Base-by-base conservation (phyloP, 768 basidiomycete genomes). In the Lactarius quietus region DNA sequence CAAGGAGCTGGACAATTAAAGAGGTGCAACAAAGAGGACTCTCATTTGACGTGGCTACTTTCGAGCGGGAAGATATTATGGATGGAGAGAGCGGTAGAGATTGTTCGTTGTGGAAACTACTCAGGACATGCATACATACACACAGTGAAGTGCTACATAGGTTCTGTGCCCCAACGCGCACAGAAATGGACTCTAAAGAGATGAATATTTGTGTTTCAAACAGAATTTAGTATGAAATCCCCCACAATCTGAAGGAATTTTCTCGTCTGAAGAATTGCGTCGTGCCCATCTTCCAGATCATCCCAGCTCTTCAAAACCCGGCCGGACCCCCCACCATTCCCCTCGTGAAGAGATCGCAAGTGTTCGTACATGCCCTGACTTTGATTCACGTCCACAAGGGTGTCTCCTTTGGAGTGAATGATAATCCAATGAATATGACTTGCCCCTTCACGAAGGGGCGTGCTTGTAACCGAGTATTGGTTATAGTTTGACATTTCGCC, bases 351-450 rank as follows among this genome's bases (percentile, higher is more conserved):
- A 28, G 71, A 65, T 48, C 66, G 70, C n/a, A 94, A 78, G 69
- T 82, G 86, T 0, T 75, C 73, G 66, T 82, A 80, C 78, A 93
- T 89, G 17, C 70, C 74, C 57, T 84, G 74, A 70, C 86, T 86
- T 76, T 94, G 92, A 23, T 74, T 68, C 18, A 75, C 60, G 70
- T 93, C 84, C 26, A 94, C 81, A 41, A 90, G 80, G 3, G 80
- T 83, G 71, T 94, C 92, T 23, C 84, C 87, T 59, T 74, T 78
- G 6, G 92, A 93, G 74, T 94, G 91, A 58, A 93, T 77, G 62
- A 94, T 71, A 35, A 90, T 76, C 93, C 92, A 94, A 15, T 70
- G 76, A 45, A 85, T 80, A 57, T 78, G 74, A 20, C 70, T 68
- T 17, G 68, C 70, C 3, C 71, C 71, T 28, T 72, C 69, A 53